Evolutionary conservation across 768 basidiomycete genomes (phyloP), one percentile per base, ranked within the genome.

Genomic region (Phylloporus arenicola): DNA sequence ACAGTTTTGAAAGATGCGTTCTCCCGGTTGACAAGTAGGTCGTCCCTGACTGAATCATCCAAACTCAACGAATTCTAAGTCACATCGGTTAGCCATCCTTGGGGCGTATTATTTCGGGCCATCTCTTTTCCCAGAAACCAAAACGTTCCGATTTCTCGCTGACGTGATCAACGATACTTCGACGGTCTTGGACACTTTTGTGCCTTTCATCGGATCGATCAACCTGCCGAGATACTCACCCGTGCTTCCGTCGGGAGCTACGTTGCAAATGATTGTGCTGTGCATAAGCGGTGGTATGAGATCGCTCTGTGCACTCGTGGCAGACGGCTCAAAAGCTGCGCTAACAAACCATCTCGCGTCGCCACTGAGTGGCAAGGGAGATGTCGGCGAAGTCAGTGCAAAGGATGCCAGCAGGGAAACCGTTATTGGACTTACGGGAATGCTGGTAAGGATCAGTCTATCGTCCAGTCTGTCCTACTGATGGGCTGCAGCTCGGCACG

Each of bases 371-470:
- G 76, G 77, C 0, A 72, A 72, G 37, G 83, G 83, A 5, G 84
- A 87, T 55, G 70, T 86, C 12, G 84, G 84, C 1, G 85, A 87
- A 56, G 68, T 86, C 37, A 85, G 80, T 50, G 84, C 84, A 1
- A 88, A 88, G 59, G 84, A 84, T 52, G 75, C 80, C 0, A 86
- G 84, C 63, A 82, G 83, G 53, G 84, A 86, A 64, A 87, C 85
- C 0, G 79, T 86, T 0, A 67, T 88, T 3, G 81, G 80, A 1
- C 75, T 87, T 27, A 57, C 81, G 1, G 84, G 85, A 17, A 82
- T 85, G 78, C 59, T 86, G 63, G 85, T 85, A 49, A 60, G 80
- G 6, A n/a, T 19, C 27, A 6, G 14, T 33, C 3, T 12, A 9
- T 45, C 19, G 25, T 14, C 22, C 6, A 17, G 34, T 20, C 8